Evolutionary conservation across 306 rosid species (phyloP), one percentile per base, ranked within the genome.

Genomic region (Aeschynomene evenia): DNA sequence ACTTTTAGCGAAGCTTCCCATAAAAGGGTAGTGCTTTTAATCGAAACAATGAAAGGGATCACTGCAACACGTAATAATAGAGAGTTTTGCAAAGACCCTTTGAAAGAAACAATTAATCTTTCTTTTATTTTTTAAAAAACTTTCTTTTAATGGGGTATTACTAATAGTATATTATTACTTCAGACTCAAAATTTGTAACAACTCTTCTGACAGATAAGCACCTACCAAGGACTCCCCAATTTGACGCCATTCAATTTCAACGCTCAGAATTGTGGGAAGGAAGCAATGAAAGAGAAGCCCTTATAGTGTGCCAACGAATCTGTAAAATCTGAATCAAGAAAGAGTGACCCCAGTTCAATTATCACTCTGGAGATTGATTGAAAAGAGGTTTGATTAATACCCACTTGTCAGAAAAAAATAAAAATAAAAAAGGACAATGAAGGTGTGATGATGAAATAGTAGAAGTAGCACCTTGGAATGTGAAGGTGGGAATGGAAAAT

Each of bases 211-310:
- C 75, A 20, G 57, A 70, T 46, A 14, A 1, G 6, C 40, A 81
- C 89, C 92, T 29, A 83, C 80, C 78, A 69, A 71, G 50, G 58
- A 70, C 53, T 63, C 43, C 73, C 74, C 75, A 78, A 72, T 54
- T 76, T 80, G 66, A 89, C 79, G 85, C 88, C 82, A 83, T 61
- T 65, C 28, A 50, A 52, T 70, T n/a, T 59, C 34, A 43, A 43
- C 53, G 4, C 9, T 6, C 21, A 16, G 29, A 36, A 14, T 36
- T 11, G 24, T 6, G 57, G 77, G 2, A 22, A 23, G 77, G 2
- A 22, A 23, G 4, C 61, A 13, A 23, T 52, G 15, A 57, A 14
- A 65, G 14, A 36, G 14, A 36, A n/a, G 9, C 45, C 39, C 24
- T 34, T 22, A 63, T 54, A 40, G 61, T 6, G 34, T 9, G 1